Base-by-base conservation (phyloP, 2,329 filamentous ascomycete species). In the Aureobasidium sp. region DNA sequence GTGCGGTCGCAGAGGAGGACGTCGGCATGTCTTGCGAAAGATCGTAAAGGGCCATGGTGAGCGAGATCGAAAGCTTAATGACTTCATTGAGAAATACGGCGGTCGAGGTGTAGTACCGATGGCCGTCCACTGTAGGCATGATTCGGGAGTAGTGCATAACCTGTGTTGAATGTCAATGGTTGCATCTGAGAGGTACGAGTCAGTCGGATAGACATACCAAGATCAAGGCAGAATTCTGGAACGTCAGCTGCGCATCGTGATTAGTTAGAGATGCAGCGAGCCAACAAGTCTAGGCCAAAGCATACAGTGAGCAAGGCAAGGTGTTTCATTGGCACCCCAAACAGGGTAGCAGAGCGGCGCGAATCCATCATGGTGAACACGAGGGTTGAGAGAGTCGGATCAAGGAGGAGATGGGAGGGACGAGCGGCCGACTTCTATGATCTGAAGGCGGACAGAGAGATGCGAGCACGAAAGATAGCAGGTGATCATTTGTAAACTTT, bases 81-180 rank as follows among this genome's bases (percentile, higher is more conserved):
- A 96, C 83, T 76, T 99, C 94, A 74, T 92, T 94, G 65, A 97
- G 81, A 72, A 97, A 90, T 60, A 99, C 90, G 47, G 93, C 92
- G 10, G 94, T 97, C 45, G 92, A 97, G 42, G 93, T 87, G 68
- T 94, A 90, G 75, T 97, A 97, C 72, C 92, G 87, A 71, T 92
- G 90, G 67, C 91, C 90, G 72, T 87, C 86, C 10, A 83, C 80
- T 10, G 86, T 82, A n/a, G 91, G 89, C 92, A 97, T 97, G 64
- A 95, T 86, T 66, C 92, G 86, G 34, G 92, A 96, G 75, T 97
- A 96, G 77, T 97, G 93, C 82, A 96, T 89, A 61, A 97, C 83
- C 90, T 93, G 34, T 29, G 37, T 58, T 5, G 42, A 30, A 36
- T n/a, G 41, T 52, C 15, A 53, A 15, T 32, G 13, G n/a, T 21